Evolutionary conservation across 2,329 filamentous ascomycete species (phyloP).

Genomic region (Aspergillus pseudonomiae): DNA sequence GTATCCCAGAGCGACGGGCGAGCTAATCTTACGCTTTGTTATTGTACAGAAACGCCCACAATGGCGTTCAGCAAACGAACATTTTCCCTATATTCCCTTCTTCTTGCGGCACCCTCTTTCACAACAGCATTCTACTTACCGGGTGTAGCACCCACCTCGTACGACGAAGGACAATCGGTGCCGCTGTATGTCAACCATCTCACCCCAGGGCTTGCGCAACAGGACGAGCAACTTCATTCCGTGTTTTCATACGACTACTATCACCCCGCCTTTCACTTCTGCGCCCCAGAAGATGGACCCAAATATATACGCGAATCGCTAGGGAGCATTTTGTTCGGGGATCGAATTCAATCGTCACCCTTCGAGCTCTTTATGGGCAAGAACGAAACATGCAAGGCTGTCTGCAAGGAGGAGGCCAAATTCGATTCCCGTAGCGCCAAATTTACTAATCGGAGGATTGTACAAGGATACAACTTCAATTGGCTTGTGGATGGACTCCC

Average conservation of each 20-base stretch:
- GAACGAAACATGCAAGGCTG: conserved; percentile 83
- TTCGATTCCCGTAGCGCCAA: conserved; percentile 67
- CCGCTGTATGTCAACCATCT: conserved; percentile 92
- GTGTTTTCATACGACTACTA: conserved; percentile 98
- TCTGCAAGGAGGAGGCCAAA: conserved; percentile 70
- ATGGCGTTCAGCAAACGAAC: conserved; percentile 41
- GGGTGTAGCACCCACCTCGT: conserved; percentile 91
- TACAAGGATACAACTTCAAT: conserved; percentile 86
- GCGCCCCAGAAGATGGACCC: conserved; percentile 74
- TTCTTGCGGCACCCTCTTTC: conserved; percentile 36
- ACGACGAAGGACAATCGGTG: conserved; percentile 76
- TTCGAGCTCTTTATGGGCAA: conserved; percentile 84
- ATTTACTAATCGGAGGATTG: conserved; percentile 83
- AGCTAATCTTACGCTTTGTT: conserved; percentile 21
- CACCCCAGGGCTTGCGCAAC: conserved; percentile 76
- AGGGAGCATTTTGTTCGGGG: conserved; percentile 95
- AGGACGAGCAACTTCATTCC: conserved; percentile 83
- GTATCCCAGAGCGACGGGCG: conserved; percentile 12
- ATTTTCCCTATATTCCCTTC: conserved; percentile 32
- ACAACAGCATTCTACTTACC: conserved; percentile 87
- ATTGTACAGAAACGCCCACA: conserved; percentile 25
- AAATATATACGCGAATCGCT: conserved; percentile 83
- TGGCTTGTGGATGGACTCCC: conserved; percentile 95
- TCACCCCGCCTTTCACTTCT: conserved; percentile 84
- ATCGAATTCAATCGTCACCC: conserved; percentile 95